Conservation (phyloP, 2,329 filamentous ascomycete species). For the Ophiobolus disseminans region DNA sequence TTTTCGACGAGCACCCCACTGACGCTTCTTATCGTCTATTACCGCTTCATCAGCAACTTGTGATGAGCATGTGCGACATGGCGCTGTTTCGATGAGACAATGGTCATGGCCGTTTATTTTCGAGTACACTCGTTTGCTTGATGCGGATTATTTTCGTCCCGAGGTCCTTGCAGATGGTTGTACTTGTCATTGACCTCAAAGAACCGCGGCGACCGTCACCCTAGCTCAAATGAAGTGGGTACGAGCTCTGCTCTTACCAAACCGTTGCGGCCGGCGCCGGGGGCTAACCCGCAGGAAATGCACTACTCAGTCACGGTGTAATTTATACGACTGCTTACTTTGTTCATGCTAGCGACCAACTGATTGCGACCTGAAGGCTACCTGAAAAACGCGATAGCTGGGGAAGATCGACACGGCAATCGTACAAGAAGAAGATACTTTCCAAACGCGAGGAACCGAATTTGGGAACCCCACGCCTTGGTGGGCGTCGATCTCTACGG, state of each 20-base stretch:
- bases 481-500: constrained; percentile 24
- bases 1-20: constrained; percentile 1
- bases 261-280: constrained; percentile 7
- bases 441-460: constrained; percentile 15
- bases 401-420: constrained; percentile 18
- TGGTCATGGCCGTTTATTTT: too few relatives aligned
- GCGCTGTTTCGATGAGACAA: neutral
- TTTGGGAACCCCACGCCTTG: constrained; percentile 27
- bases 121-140: too few relatives aligned
- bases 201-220: neutral
- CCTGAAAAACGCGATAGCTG: constrained; percentile 13
- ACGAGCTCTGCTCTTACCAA: neutral
- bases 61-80: constrained; percentile 2
- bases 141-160: too few relatives aligned
- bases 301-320: constrained; percentile 14
- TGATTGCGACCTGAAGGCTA: constrained; percentile 11
- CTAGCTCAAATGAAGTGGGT: constrained; percentile 1
- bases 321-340: constrained; percentile 7
- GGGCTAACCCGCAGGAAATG: constrained; percentile 10
- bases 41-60: constrained; percentile 11
- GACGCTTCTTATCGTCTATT: constrained; percentile 11
- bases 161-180: too few relatives aligned
- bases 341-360: constrained; percentile 13
- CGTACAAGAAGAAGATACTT: neutral
- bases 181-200: constrained; percentile 3